Percentiles rank a stretch among this genome's conserved stretches.
Conservation (phyloP, 306 rosid species). For the Acmispon strigosus region DNA sequence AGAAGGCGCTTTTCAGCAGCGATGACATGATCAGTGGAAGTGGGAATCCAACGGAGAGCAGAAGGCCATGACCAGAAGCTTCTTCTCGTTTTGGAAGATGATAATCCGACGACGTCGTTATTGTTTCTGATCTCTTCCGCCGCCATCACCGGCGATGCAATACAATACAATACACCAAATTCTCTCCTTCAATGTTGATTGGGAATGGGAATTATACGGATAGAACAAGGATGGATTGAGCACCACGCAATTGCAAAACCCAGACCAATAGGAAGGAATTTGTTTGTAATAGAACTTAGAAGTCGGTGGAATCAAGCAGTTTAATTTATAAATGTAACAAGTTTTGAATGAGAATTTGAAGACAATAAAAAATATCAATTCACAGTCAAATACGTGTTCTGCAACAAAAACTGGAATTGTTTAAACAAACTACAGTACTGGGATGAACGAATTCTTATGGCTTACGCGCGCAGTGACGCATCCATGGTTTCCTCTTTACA, state of each 20-base stretch:
- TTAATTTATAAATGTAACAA: not conserved
- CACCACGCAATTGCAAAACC: not conserved
- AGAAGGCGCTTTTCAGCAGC: conserved; percentile 92
- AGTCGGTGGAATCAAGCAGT: not conserved
- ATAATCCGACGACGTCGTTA: conserved; percentile 23
- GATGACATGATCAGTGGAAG: conserved; percentile 69
- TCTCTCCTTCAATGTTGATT: not conserved
- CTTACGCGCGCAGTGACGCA: too few species aligned
- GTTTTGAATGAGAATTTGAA: not conserved
- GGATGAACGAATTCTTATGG: too few species aligned
- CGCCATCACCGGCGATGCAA: conserved; percentile 44
- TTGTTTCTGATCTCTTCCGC: conserved; percentile 47
- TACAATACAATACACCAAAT: not conserved
- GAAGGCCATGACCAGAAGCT: conserved; percentile 73
- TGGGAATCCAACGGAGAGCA: conserved; percentile 84
- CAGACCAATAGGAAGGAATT: not conserved
- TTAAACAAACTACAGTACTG: too few species aligned
- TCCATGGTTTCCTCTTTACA: too few species aligned
- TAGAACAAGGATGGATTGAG: not conserved
- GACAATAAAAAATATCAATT: too few species aligned
- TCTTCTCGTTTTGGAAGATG: conserved; percentile 33
- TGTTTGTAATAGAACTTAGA: not conserved
- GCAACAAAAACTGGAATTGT: too few species aligned
- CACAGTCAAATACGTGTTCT: too few species aligned
- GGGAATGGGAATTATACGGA: too few species aligned